Evolutionary conservation across 768 basidiomycete genomes (phyloP).

Genomic region (Mycena belliarum): DNA sequence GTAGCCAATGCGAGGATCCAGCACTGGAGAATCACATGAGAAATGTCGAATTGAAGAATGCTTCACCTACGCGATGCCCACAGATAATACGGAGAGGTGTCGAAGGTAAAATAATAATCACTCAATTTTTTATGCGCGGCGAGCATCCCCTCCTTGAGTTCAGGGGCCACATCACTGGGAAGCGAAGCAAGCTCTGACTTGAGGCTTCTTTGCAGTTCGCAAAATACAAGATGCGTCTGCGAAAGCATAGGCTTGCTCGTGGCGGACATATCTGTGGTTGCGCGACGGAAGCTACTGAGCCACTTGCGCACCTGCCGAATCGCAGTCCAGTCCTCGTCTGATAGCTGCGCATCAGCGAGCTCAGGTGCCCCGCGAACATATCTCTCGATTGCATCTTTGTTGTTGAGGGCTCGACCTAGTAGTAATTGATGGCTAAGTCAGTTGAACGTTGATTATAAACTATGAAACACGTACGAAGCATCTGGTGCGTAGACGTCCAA

Average conservation of each 20-base stretch:
- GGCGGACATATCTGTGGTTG: constrained; percentile 35
- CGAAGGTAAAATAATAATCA: too few species aligned
- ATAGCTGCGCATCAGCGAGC: constrained; percentile 21
- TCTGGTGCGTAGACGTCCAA: constrained; percentile 8
- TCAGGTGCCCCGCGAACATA: constrained; percentile 22
- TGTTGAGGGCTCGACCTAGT: constrained; percentile 29
- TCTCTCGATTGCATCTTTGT: constrained; percentile 11
- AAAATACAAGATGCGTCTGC: constrained; percentile 33
- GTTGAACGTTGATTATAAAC: neutral
- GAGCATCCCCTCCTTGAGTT: too few species aligned
- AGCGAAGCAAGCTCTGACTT: too few species aligned
- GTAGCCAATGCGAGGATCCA: too few species aligned
- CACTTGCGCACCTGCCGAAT: constrained; percentile 26
- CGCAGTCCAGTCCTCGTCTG: constrained; percentile 29
- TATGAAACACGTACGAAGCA: neutral
- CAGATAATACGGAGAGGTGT: too few species aligned
- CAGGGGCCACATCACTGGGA: too few species aligned
- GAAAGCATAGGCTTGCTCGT: constrained; percentile 34
- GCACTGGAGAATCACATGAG: too few species aligned
- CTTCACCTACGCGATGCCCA: too few species aligned
- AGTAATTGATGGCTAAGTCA: neutral
- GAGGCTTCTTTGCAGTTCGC: constrained; percentile 33
- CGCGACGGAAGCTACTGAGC: constrained; percentile 30
- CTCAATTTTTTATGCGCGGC: too few species aligned
- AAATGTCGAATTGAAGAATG: too few species aligned